Percentiles rank a stretch among this genome's conserved stretches.
phyloP scores from a whole-genome alignment of 2,329 filamentous ascomycete species.

The Xylariaceae sp. region DNA sequence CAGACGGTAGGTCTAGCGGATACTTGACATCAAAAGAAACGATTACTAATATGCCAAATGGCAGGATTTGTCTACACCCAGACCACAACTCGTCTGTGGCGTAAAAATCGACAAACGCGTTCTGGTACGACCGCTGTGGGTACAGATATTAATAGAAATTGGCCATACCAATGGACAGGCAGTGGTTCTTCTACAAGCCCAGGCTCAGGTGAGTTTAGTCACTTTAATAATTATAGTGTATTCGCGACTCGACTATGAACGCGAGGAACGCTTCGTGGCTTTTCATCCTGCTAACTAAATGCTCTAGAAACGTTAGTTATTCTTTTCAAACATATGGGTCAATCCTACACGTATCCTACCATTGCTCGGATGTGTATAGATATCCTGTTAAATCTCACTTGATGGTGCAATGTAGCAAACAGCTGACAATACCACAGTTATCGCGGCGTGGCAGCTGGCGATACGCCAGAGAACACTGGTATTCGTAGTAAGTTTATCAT shows the following conservation, averaged over 20 bases:
- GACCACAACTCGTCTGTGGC: slow-evolving; percentile 57
- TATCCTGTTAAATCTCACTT: not conserved
- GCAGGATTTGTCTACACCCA: slow-evolving; percentile 60
- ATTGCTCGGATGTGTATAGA: not conserved
- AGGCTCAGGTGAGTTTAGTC: slow-evolving; percentile 46
- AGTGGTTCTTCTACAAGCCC: slow-evolving; percentile 53
- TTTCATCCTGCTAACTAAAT: slow-evolving; percentile 21
- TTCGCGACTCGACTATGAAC: not conserved
- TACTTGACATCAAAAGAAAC: not conserved
- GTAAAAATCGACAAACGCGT: slow-evolving; percentile 57
- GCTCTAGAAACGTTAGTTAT: slow-evolving; percentile 36
- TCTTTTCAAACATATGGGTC: too few species aligned
- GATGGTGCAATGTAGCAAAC: not conserved
- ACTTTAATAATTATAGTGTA: not conserved
- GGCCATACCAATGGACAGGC: slow-evolving; percentile 56
- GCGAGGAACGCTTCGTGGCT: not conserved
- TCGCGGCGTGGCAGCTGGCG: slow-evolving; percentile 48
- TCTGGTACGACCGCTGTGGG: slow-evolving; percentile 51
- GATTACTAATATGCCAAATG: slow-evolving; percentile 17
- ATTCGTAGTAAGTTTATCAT: slow-evolving; percentile 34
- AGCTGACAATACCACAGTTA: slow-evolving; percentile 47
- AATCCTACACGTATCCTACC: too few species aligned
- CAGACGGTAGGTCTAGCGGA: slow-evolving; percentile 50
- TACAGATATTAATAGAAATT: slow-evolving; percentile 60
- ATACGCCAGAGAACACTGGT: slow-evolving; percentile 57